phyloP scores from a whole-genome alignment of 345 rosid genomes.

The Excoecaria cochinchinensis region DNA sequence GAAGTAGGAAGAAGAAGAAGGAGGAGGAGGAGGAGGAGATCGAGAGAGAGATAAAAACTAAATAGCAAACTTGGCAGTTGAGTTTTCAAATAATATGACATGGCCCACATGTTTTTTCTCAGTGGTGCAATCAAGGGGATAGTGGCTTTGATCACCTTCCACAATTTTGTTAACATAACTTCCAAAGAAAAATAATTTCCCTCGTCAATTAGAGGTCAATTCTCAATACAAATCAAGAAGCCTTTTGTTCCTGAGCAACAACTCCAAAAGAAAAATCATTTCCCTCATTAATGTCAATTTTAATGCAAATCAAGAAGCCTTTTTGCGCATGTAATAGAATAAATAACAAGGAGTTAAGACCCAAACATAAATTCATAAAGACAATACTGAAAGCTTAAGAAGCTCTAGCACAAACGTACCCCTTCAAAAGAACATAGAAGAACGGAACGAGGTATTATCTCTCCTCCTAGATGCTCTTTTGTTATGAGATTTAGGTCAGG shows the following conservation, averaged over 20 bases:
- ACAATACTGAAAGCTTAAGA: constrained; percentile 1
- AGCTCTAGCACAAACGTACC: constrained; percentile 47
- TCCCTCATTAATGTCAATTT: neutral
- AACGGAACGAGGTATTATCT: constrained; percentile 92
- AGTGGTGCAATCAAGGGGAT: neutral
- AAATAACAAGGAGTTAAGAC: neutral
- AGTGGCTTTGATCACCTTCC: neutral
- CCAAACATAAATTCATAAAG: neutral
- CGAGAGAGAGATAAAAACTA: neutral
- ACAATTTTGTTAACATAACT: neutral
- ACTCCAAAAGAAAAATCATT: neutral
- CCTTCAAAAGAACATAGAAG: constrained; percentile 88
- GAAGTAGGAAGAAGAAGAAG: too few species aligned
- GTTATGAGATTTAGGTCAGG: constrained; percentile 82
- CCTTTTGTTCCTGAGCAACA: neutral
- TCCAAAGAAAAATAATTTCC: neutral
- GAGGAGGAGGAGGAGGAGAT: too few species aligned
- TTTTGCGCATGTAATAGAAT: neutral
- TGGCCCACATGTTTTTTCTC: neutral
- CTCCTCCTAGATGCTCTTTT: constrained; percentile 87
- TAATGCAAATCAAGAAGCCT: neutral
- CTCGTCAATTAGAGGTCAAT: neutral
- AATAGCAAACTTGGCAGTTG: neutral
- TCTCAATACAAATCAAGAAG: neutral
- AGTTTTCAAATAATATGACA: neutral